Conservation (phyloP, 768 basidiomycete species). For the Hypholoma sublateritium region DNA sequence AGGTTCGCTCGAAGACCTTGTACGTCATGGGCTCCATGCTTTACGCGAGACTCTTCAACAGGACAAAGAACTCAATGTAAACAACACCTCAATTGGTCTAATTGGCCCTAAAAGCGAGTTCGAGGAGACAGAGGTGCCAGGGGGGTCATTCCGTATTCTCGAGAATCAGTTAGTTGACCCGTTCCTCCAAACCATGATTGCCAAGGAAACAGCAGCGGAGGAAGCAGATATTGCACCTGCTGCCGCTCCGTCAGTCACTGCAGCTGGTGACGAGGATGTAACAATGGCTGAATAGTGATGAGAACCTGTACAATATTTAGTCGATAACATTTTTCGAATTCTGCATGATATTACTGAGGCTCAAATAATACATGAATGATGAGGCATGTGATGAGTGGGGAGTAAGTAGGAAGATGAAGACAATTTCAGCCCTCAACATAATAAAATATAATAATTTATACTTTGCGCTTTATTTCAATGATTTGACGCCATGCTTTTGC, state of each 20-base stretch:
- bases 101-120: slow-evolving; percentile 70
- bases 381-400: neutral
- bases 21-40: slow-evolving; percentile 92
- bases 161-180: slow-evolving; percentile 75
- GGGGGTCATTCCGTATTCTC: slow-evolving; percentile 79
- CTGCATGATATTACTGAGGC: no score
- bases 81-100: slow-evolving; percentile 95
- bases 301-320: slow-evolving; percentile 11
- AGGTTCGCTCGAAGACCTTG: slow-evolving; percentile 86
- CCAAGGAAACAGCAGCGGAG: slow-evolving; percentile 53
- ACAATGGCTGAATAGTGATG: slow-evolving; percentile 73
- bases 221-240: slow-evolving; percentile 26
- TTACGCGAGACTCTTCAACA: slow-evolving; percentile 97
- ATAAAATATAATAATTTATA: neutral
- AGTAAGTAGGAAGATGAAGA: neutral
- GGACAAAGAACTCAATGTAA: slow-evolving; percentile 91
- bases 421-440: neutral
- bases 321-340: neutral
- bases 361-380: neutral
- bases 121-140: slow-evolving; percentile 50
- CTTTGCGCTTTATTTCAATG: slow-evolving; percentile 5
- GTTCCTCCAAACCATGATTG: slow-evolving; percentile 78
- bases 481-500: slow-evolving; percentile 57
- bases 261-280: slow-evolving; percentile 71
- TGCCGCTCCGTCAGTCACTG: slow-evolving; percentile 35